Evolutionary conservation across 768 basidiomycete species (phyloP), one percentile per base, ranked within the genome.

Genomic region (Tulasnella sp.): DNA sequence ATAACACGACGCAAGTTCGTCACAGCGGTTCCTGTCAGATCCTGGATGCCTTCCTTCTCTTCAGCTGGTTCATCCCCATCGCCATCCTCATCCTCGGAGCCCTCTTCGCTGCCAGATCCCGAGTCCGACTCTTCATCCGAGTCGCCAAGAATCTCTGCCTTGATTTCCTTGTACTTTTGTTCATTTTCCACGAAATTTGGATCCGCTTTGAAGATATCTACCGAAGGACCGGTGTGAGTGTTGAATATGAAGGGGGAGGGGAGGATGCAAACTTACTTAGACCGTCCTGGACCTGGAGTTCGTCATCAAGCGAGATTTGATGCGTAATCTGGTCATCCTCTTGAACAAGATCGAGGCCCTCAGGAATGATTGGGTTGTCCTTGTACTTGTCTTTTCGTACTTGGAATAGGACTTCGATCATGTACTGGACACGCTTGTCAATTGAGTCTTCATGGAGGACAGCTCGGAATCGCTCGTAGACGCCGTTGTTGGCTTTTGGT

Each of bases 341-440:
- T 82, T 98, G 96, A 1, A 99, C 98, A 44, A 99, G 87, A 85
- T 99, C 98, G 84, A 99, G 85, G 0, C 97, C 98, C 84, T 99
- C 98, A 2, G 95, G 93, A 58, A 99, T 85, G 82, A 96, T 92
- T 24, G 97, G 97, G 85, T 99, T 99, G 85, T 99, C 98, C 89
- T 99, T 99, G 89, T 95, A 99, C 86, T 96, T 97, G 89, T 99
- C 98, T 88, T 98, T 98, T 83, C 98, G 90, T 11, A 98, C 95
- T 87, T 99, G 98, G 95, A 99, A 99, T 73, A 99, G 89, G 3
- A 99, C 98, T 87, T 99, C 98, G 83, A 99, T 96, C 98, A 98
- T 98, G 87, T 98, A 99, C 85, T 99, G 98, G 41, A 97, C 95
- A 83, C 98, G 92, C 83, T 99, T 96, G 84, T 95, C 96, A 86